Evolutionary conservation across 495 filamentous ascomycete genomes (phyloP).

Genomic region (Zalerion maritima): DNA sequence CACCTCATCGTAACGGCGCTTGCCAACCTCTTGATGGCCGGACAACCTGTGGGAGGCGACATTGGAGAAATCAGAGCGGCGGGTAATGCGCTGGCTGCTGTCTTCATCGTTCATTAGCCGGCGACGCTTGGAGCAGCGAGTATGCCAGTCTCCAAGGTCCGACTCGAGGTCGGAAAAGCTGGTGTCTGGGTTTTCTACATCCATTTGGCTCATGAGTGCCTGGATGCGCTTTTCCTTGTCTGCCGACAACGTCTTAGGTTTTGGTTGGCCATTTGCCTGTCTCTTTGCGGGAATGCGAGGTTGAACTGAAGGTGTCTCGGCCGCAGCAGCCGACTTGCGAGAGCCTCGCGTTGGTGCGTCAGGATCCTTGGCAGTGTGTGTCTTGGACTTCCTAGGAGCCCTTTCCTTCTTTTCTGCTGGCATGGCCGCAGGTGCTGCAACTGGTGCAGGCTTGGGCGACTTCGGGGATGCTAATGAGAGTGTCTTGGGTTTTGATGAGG

Average conservation of each 20-base stretch:
- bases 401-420: constrained; percentile 13
- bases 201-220: constrained; percentile 48
- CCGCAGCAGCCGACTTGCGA: constrained; percentile 25
- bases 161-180: constrained; percentile 48
- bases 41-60: constrained; percentile 21
- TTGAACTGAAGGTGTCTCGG: constrained; percentile 28
- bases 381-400: constrained; percentile 27
- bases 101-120: constrained; percentile 44
- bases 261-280: constrained; percentile 33
- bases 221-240: constrained; percentile 57
- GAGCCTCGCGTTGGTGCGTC: constrained; percentile 24
- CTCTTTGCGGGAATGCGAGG: constrained; percentile 36
- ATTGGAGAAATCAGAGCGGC: constrained; percentile 20
- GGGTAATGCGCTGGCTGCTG: constrained; percentile 41
- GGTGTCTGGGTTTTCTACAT: constrained; percentile 51
- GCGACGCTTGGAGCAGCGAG: constrained; percentile 44
- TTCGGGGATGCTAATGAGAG: constrained; percentile 17
- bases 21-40: constrained; percentile 33
- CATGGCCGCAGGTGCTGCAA: constrained; percentile 8
- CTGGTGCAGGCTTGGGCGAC: constrained; percentile 5
- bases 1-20: constrained; percentile 31
- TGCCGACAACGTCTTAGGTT: constrained; percentile 38
- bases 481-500: constrained; percentile 30
- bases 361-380: constrained; percentile 23
- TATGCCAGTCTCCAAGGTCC: constrained; percentile 37